Base-by-base conservation (phyloP, 805 yeast genomes). In the Starmerella etchellsii region DNA sequence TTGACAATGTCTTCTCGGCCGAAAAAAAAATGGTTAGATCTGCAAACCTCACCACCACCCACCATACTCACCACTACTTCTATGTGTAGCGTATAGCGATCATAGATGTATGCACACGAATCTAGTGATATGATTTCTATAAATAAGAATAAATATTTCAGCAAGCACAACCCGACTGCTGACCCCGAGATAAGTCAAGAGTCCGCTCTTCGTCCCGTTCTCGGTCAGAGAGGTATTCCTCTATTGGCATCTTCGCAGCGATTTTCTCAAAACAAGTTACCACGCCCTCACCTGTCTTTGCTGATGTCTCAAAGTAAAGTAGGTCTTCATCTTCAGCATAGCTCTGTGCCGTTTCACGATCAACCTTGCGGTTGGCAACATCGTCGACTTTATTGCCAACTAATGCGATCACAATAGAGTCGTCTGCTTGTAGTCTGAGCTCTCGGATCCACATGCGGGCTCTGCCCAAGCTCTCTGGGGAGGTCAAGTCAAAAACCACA, bases 381-480 rank as follows among this genome's bases (percentile, higher is more conserved):
- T 85, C 58, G 60, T 91, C 98, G 3, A 62, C 52, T 61, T 91
- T 91, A 59, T 84, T 91, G 0, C 97, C 98, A 3, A 88, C 81
- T 9, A 91, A 59, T 26, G 88, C 83, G 48, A 91, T 81, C 34
- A 85, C 76, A 39, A 87, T 74, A 40, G 76, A 74, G 41, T 57
- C 74, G 34, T 69, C 68, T 7, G 93, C 93, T 58, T 85, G 95
- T 47, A 79, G 76, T 61, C 81, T 82, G 46, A 88, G 68, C 63
- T 91, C 96, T 41, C 78, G 77, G n/a, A 83, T 74, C 98, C 98
- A 91, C 43, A 74, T 74, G 54, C 79, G 74, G 1, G 95, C 95
- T 44, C 82, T 73, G 20, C 67, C 70, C 51, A 88, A 73, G 18
- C 95, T 82, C 6, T 78, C 59, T 6, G 63, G 48, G 42, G 75